phyloP scores from a whole-genome alignment of 768 basidiomycete genomes.

The Lyophyllum semitale region DNA sequence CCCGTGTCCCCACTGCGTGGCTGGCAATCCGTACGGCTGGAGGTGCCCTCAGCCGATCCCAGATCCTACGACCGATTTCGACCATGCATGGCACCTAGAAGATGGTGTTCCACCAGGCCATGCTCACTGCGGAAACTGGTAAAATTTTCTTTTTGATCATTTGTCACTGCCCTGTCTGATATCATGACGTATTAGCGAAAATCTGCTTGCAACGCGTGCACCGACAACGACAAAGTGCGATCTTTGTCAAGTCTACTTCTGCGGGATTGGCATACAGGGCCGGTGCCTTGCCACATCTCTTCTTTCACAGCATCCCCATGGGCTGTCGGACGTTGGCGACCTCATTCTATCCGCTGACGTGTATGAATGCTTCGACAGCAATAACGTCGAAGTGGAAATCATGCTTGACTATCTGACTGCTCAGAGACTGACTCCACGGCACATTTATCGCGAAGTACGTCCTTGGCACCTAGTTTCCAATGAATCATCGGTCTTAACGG shows the following conservation, averaged over 20 bases:
- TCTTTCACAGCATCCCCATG: conserved; percentile 65
- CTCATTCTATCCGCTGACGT: conserved; percentile 73
- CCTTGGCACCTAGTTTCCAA: background rate
- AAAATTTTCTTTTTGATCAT: conserved; percentile 15
- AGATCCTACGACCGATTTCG: conserved; percentile 68
- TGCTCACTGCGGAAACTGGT: conserved; percentile 83
- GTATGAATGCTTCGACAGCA: conserved; percentile 82
- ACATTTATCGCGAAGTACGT: conserved; percentile 76
- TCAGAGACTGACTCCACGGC: conserved; percentile 61
- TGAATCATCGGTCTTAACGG: background rate
- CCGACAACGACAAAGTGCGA: conserved; percentile 84
- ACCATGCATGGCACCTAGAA: conserved; percentile 76
- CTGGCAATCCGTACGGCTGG: conserved; percentile 77
- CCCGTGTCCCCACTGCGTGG: conserved; percentile 78
- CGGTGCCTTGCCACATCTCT: conserved; percentile 69
- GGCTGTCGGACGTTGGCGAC: conserved; percentile 67
- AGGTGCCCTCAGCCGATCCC: conserved; percentile 78
- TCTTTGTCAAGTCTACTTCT: conserved; percentile 80
- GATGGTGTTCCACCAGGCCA: conserved; percentile 82
- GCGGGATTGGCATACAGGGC: conserved; percentile 75
- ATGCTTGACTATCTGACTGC: conserved; percentile 79
- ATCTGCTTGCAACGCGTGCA: conserved; percentile 67
- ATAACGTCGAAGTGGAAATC: conserved; percentile 80
- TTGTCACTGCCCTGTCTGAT: background rate
- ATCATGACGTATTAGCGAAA: conserved; percentile 52